Base-by-base conservation (phyloP, 2,329 filamentous ascomycete species). In the Trichoderma koningiopsis region DNA sequence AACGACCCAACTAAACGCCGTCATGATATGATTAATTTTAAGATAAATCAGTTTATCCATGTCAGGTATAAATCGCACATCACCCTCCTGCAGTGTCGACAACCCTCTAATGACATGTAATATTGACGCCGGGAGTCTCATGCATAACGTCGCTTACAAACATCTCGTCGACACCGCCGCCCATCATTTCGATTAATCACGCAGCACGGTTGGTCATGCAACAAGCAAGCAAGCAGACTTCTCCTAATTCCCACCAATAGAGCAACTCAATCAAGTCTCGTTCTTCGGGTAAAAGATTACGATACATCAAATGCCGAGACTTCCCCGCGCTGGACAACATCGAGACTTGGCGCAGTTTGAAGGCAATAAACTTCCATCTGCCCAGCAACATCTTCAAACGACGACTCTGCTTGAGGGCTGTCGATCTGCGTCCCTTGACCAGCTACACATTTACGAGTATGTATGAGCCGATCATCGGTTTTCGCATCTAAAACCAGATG, bases 271-370 rank as follows among this genome's bases (percentile, higher is more conserved):
- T 3, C 16, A 43, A 8, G 7, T 19, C 19, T 43, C 40, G 19
- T 19, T n/a, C 40, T n/a, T 65, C 27, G 31, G 52, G 47, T 53
- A 65, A 65, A 27, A 27, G 33, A 27, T 33, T 40, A 33, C 31
- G 22, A 49, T 14, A 35, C 19, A 1, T 56, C 19, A 16, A 67
- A 67, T 29, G 5, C 55, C 63, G 63, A 67, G 63, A 59, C 63
- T 59, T 67, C 55, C 59, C 63, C 63, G 63, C 10, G 16, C 16
- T n/a, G 10, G 8, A 33, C 8, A 49, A 19, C 47, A 11, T 52
- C n/a, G 19, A 24, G 43, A 16, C 14, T 31, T 27, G 62, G 19
- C 35, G 22, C 47, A 65, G 6, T 65, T 52, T 52, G 24, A 65
- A 65, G 56, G 52, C 24, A 56, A 29, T 27, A 53, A 19, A 49